phyloP scores from a whole-genome alignment of 495 filamentous ascomycete species.

The Hypoxylon subgilvum region DNA sequence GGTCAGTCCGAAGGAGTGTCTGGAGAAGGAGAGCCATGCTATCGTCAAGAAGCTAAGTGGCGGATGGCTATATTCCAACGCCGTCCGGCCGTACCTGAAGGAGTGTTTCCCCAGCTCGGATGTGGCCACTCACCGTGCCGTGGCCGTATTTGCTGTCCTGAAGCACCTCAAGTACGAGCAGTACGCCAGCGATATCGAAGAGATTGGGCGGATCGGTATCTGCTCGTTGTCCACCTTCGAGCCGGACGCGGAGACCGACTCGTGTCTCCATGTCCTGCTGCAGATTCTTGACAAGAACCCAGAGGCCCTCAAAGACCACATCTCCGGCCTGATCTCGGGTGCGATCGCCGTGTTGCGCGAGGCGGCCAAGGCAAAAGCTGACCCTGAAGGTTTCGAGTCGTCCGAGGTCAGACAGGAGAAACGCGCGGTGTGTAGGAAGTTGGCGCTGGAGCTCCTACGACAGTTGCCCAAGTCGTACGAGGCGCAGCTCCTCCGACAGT shows the following conservation, averaged over 20 bases:
- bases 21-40: slow-evolving; percentile 45
- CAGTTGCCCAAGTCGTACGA: slow-evolving; percentile 50
- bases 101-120: slow-evolving; percentile 25
- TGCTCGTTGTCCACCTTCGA: slow-evolving; percentile 40
- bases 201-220: slow-evolving; percentile 48
- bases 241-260: slow-evolving; percentile 35
- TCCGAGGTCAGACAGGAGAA: not conserved
- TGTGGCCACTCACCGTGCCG: slow-evolving; percentile 28
- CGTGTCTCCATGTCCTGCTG: slow-evolving; percentile 48
- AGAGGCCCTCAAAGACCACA: slow-evolving; percentile 42
- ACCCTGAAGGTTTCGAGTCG: not conserved
- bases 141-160: slow-evolving; percentile 46
- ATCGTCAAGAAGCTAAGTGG: slow-evolving; percentile 25
- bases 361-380: slow-evolving; percentile 23
- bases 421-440: slow-evolving; percentile 39
- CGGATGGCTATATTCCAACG: slow-evolving; percentile 35
- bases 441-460: slow-evolving; percentile 48
- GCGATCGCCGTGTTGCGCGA: slow-evolving; percentile 42
- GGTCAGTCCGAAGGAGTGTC: slow-evolving; percentile 42
- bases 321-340: slow-evolving; percentile 46
- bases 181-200: slow-evolving; percentile 48
- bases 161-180: slow-evolving; percentile 48
- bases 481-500: slow-evolving; percentile 44
- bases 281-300: slow-evolving; percentile 48
- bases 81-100: slow-evolving; percentile 27